phyloP scores from a whole-genome alignment of 2,329 filamentous ascomycete species.

The Apiospora pterosperma region DNA sequence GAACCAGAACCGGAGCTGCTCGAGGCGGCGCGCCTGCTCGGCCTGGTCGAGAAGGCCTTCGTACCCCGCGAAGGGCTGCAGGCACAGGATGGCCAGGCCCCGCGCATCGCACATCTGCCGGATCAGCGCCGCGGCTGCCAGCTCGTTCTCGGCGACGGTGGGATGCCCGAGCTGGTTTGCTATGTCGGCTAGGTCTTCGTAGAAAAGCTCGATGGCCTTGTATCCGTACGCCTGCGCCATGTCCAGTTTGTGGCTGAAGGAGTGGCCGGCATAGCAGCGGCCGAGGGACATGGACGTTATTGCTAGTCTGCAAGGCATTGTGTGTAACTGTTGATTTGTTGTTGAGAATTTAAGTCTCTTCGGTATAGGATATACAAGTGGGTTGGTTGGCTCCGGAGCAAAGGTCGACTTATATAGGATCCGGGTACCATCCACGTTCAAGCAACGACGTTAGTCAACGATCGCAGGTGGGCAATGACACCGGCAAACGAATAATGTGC shows the following conservation, averaged over 20 bases:
- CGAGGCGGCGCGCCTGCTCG: slow-evolving; percentile 53
- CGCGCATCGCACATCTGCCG: slow-evolving; percentile 53
- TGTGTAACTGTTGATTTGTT: background rate
- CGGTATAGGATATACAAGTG: background rate
- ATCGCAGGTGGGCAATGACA: background rate
- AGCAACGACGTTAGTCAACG: too few relatives aligned
- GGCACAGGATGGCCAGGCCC: slow-evolving; percentile 57
- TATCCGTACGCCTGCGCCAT: slow-evolving; percentile 64
- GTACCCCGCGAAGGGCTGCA: slow-evolving; percentile 77
- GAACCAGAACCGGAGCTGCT: slow-evolving; percentile 69
- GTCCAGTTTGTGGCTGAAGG: slow-evolving; percentile 63
- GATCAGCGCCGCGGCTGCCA: slow-evolving; percentile 57
- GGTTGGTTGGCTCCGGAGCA: background rate
- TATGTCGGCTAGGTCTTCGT: slow-evolving; percentile 68
- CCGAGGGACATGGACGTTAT: slow-evolving; percentile 79
- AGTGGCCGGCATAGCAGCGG: slow-evolving; percentile 64
- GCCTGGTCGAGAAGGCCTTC: slow-evolving; percentile 66
- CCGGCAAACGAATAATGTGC: background rate
- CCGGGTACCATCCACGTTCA: too few relatives aligned
- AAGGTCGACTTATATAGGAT: background rate
- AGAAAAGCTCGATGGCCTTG: slow-evolving; percentile 71
- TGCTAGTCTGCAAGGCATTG: slow-evolving; percentile 56
- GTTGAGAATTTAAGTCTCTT: background rate
- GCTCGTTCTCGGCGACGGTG: slow-evolving; percentile 40
- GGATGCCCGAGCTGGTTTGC: slow-evolving; percentile 43